phyloP scores from a whole-genome alignment of 805 yeast genomes.

The Metschnikowia noctiluminum region DNA sequence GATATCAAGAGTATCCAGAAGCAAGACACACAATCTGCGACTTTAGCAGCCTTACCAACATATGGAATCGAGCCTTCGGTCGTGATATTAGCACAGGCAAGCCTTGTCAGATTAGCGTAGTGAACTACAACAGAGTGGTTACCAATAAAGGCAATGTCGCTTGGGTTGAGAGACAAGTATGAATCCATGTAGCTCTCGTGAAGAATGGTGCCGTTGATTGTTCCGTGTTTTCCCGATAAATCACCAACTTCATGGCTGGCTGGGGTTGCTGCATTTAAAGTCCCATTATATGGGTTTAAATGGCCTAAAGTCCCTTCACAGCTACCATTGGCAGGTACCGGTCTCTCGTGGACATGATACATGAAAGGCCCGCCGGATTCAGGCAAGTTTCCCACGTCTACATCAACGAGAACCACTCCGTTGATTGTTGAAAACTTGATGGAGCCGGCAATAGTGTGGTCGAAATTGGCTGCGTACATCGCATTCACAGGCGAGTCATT shows the following conservation, averaged over 20 bases:
- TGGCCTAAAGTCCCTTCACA: conserved; percentile 54
- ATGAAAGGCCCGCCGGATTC: conserved; percentile 60
- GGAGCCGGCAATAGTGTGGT: background rate
- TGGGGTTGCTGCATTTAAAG: conserved; percentile 46
- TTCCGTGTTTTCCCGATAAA: conserved; percentile 73
- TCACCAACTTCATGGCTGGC: conserved; percentile 67
- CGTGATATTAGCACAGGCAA: background rate
- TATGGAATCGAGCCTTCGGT: background rate
- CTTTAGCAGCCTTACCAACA: background rate
- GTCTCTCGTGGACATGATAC: conserved; percentile 61
- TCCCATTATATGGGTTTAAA: conserved; percentile 60
- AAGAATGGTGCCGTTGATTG: conserved; percentile 40
- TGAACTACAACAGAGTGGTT: conserved; percentile 29
- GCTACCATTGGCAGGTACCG: conserved; percentile 45
- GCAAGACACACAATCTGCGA: background rate
- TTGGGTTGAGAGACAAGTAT: background rate
- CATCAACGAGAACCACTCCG: background rate
- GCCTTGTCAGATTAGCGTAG: background rate
- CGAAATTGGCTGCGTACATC: background rate
- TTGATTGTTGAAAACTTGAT: background rate
- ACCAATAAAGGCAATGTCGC: background rate
- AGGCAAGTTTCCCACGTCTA: conserved; percentile 43
- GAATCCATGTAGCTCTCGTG: background rate
- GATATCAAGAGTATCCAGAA: background rate
- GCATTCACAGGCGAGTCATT: background rate